phyloP scores from a whole-genome alignment of 805 yeast species.

The Cyberlindnera petersonii region DNA sequence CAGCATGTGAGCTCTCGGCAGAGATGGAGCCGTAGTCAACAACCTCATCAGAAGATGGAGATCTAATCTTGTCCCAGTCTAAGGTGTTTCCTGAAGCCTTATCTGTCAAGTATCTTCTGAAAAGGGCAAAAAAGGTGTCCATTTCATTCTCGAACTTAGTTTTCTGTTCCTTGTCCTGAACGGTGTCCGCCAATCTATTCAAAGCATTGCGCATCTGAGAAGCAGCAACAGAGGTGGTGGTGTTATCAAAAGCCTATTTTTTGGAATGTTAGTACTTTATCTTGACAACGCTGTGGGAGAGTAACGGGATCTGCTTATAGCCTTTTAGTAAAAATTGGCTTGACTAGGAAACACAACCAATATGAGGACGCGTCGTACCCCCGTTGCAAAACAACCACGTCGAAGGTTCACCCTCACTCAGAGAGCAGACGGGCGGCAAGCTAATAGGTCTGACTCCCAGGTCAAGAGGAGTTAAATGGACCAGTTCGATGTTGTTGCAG shows the following conservation, averaged over 20 bases:
- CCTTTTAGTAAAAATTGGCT: too few species aligned
- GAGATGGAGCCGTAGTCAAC: slow-evolving; percentile 63
- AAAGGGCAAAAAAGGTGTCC: slow-evolving; percentile 91
- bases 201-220: slow-evolving; percentile 96
- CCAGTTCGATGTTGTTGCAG: too few species aligned
- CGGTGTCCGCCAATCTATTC: slow-evolving; percentile 84
- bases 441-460: too few species aligned
- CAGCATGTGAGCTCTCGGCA: slow-evolving; percentile 32
- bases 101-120: slow-evolving; percentile 87
- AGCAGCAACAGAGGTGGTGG: slow-evolving; percentile 92
- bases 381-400: too few species aligned
- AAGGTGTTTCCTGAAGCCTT: slow-evolving; percentile 81
- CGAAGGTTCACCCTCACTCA: too few species aligned
- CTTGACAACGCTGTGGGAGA: too few species aligned
- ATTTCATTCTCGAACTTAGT: slow-evolving; percentile 77
- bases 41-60: slow-evolving; percentile 87
- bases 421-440: too few species aligned
- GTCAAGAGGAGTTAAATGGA: too few species aligned
- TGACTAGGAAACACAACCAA: too few species aligned
- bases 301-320: too few species aligned
- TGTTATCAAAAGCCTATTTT: slow-evolving; percentile 80
- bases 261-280: slow-evolving; percentile 12
- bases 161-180: slow-evolving; percentile 45
- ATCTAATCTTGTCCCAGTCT: slow-evolving; percentile 94
- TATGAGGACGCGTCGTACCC: too few species aligned